These are phyloP conservation scores for Xerocomus alliaceus DNA, from an alignment of 1,284 basidiomycete genomes.

Conservation along the genomic window DNA sequence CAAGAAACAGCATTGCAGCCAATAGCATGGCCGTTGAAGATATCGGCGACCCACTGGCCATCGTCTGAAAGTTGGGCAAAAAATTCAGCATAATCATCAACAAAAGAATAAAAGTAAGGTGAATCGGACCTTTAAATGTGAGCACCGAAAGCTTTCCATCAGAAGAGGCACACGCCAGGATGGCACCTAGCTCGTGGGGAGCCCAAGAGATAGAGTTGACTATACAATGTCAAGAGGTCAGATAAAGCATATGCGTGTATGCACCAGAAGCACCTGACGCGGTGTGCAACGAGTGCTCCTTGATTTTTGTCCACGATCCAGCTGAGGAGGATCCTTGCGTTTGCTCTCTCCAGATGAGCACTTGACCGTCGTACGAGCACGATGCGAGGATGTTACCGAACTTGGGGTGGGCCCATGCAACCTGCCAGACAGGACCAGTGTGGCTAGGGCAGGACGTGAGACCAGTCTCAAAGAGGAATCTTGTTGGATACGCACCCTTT, in stretches of 20 bases:
- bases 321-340: conserved; percentile 58
- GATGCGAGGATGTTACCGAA: conserved; percentile 96
- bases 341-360: conserved; percentile 98
- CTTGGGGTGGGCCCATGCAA: conserved; percentile 98
- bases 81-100: too few species aligned
- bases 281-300: conserved; percentile 94
- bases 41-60: conserved; percentile 94
- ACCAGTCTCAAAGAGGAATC: too few species aligned
- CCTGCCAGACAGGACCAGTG: conserved; percentile 97
- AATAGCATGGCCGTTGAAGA: conserved; percentile 95
- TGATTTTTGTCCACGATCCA: conserved; percentile 89
- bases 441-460: conserved; percentile 59
- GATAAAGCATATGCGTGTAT: neutral
- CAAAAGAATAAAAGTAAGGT: neutral
- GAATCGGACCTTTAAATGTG: conserved; percentile 85
- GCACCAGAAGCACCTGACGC: conserved; percentile 75
- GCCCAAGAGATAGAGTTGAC: conserved; percentile 99
- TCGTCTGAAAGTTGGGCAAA: conserved; percentile 80
- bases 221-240: conserved; percentile 36
- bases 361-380: conserved; percentile 97
- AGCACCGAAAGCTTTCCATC: conserved; percentile 98
- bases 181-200: conserved; percentile 95
- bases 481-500: conserved; percentile 69
- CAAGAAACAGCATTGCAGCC: conserved; percentile 98
- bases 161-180: conserved; percentile 96